phyloP scores from a whole-genome alignment of 148 eudicot species.

The Tetragonia tetragonoides region DNA sequence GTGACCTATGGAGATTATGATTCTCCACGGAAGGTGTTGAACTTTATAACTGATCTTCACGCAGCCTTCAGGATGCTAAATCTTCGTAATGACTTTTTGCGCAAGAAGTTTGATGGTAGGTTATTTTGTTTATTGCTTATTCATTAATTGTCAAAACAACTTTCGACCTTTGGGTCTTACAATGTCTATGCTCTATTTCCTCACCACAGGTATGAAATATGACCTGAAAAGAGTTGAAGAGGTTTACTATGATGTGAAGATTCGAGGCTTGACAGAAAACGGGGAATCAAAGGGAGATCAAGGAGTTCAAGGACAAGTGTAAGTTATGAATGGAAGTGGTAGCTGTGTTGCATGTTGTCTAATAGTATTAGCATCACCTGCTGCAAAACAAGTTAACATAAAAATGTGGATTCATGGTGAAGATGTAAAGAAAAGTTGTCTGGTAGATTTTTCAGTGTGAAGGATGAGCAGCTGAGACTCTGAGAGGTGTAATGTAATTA shows the following conservation, averaged over 20 bases:
- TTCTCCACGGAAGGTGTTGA: conserved; percentile 81
- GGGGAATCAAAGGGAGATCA: conserved; percentile 42
- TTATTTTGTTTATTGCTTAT: not conserved
- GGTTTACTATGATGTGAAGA: conserved; percentile 91
- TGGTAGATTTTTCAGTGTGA: not conserved
- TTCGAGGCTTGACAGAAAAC: conserved; percentile 67
- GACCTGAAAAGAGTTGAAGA: conserved; percentile 92
- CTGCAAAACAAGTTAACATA: not conserved
- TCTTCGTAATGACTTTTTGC: conserved; percentile 92
- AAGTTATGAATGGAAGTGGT: not conserved
- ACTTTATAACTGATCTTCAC: conserved; percentile 89
- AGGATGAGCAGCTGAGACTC: not conserved
- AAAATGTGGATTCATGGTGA: not conserved
- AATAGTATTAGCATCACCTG: too few relatives aligned
- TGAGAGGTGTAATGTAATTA: conserved; percentile 5
- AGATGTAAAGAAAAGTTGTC: not conserved
- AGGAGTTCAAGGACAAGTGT: conserved; percentile 34
- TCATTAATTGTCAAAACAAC: not conserved
- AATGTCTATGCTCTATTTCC: too few relatives aligned
- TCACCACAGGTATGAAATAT: conserved; percentile 82
- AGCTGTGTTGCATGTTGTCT: not conserved
- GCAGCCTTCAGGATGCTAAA: conserved; percentile 96
- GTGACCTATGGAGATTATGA: conserved; percentile 98
- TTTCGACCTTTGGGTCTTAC: too few relatives aligned
- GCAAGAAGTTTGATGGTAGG: conserved; percentile 94